Evolutionary conservation across 176 grass and related monocot genomes (phyloP).

Genomic region (Leersia perrieri): DNA sequence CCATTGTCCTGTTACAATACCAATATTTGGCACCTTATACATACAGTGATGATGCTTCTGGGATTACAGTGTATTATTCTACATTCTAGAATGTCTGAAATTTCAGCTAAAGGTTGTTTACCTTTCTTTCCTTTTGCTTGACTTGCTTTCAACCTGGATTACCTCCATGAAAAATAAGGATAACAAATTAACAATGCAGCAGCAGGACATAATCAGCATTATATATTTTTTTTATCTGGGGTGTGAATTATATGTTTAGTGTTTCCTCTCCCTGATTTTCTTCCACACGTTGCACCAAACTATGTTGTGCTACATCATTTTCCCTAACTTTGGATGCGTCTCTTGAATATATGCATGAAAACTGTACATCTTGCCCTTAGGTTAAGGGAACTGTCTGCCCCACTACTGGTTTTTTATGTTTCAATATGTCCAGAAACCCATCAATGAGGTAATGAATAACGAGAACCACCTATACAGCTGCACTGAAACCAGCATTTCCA

Average conservation of each 20-base stretch:
- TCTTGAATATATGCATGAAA: neutral
- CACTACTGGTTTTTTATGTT: neutral
- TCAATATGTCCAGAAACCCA: neutral
- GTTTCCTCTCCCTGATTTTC: neutral
- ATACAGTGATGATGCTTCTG: neutral
- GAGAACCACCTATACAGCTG: neutral
- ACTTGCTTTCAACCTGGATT: neutral
- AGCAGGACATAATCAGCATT: neutral
- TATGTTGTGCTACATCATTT: neutral
- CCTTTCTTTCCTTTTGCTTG: neutral
- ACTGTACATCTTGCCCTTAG: slow-evolving; percentile 5
- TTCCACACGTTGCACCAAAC: neutral
- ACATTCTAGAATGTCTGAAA: slow-evolving; percentile 6
- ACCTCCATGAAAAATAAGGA: neutral
- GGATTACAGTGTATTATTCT: neutral
- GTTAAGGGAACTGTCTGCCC: slow-evolving; percentile 20
- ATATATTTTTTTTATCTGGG: neutral
- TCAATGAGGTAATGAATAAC: neutral
- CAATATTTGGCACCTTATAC: slow-evolving; percentile 12
- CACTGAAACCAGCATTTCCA: neutral
- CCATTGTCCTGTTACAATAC: neutral
- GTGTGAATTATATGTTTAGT: neutral
- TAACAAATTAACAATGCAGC: neutral
- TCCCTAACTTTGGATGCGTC: neutral
- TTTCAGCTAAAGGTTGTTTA: neutral